Conservation (phyloP, 306 rosid genomes). For the Cicer pinnatifidum region DNA sequence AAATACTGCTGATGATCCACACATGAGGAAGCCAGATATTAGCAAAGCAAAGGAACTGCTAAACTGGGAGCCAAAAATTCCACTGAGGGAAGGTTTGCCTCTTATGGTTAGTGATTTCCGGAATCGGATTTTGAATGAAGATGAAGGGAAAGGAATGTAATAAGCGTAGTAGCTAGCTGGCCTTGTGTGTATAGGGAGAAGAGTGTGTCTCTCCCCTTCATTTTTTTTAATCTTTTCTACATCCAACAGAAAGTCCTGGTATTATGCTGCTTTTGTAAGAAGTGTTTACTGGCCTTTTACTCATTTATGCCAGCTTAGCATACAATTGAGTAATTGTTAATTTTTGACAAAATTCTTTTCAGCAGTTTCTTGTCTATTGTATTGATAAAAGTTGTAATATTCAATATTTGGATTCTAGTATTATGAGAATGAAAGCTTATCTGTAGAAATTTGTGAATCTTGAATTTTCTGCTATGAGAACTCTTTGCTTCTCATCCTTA, state of each 20-base stretch:
- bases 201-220: slow-evolving; percentile 39
- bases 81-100: slow-evolving; percentile 91
- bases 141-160: slow-evolving; percentile 79
- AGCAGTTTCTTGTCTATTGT: slow-evolving; percentile 35
- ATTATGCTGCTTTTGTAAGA: slow-evolving; percentile 43
- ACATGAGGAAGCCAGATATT: slow-evolving; percentile 96
- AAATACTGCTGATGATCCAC: slow-evolving; percentile 99
- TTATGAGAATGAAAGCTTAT: slow-evolving; percentile 28
- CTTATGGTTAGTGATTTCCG: slow-evolving; percentile 95
- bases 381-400: slow-evolving; percentile 43
- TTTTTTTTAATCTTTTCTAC: slow-evolving; percentile 41
- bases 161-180: slow-evolving; percentile 43
- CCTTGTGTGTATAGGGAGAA: slow-evolving; percentile 55
- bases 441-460: neutral
- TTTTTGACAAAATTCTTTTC: slow-evolving; percentile 46
- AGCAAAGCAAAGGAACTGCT: slow-evolving; percentile 89
- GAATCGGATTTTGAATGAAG: slow-evolving; percentile 92
- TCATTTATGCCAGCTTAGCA: slow-evolving; percentile 46
- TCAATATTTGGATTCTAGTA: slow-evolving; percentile 41
- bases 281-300: slow-evolving; percentile 42
- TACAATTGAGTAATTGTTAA: slow-evolving; percentile 42
- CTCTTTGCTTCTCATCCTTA: neutral
- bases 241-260: slow-evolving; percentile 47
- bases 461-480: neutral
- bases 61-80: slow-evolving; percentile 89